A percentile compares a stretch with the other conserved stretches of the same genome.
phyloP scores from a whole-genome alignment of 2,329 filamentous ascomycete genomes.

The Xylariaceae sp. region DNA sequence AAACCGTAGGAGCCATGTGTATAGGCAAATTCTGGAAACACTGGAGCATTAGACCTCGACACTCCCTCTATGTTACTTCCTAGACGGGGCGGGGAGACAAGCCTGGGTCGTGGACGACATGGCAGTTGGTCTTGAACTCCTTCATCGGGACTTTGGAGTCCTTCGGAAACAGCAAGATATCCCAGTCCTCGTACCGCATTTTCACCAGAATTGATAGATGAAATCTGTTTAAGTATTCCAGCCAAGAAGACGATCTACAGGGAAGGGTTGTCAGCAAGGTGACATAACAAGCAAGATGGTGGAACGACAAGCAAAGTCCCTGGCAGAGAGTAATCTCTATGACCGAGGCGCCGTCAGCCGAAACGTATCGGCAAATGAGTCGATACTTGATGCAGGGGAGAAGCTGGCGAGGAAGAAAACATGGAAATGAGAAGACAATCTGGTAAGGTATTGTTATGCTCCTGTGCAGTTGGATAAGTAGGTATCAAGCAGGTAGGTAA shows the following conservation, averaged over 20 bases:
- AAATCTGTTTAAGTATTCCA: slow-evolving; percentile 15
- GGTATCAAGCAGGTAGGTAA: no score
- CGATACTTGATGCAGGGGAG: slow-evolving; percentile 11
- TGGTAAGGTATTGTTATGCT: no score
- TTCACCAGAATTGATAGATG: slow-evolving; percentile 26
- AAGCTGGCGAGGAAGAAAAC: slow-evolving; percentile 1
- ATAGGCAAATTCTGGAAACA: slow-evolving; percentile 45
- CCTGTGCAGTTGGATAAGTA: no score
- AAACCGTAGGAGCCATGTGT: slow-evolving; percentile 44
- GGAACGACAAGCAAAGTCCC: slow-evolving; percentile 17
- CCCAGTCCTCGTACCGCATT: slow-evolving; percentile 86
- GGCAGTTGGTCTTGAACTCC: slow-evolving; percentile 77
- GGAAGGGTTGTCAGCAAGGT: slow-evolving; percentile 18
- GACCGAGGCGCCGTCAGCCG: slow-evolving; percentile 19
- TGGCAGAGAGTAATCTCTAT: slow-evolving; percentile 12
- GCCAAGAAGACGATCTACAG: slow-evolving; percentile 17
- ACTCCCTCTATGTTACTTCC: neutral
- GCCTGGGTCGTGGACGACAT: slow-evolving; percentile 54
- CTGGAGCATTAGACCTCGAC: slow-evolving; percentile 2
- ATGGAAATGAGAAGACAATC: neutral
- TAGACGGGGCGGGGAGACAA: slow-evolving; percentile 12
- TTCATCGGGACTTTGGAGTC: slow-evolving; percentile 65
- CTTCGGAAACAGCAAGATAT: slow-evolving; percentile 71
- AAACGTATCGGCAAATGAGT: slow-evolving; percentile 14
- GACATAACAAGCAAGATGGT: slow-evolving; percentile 22